Base-by-base conservation (phyloP, 345 rosid genomes). In the Citrus sp. region DNA sequence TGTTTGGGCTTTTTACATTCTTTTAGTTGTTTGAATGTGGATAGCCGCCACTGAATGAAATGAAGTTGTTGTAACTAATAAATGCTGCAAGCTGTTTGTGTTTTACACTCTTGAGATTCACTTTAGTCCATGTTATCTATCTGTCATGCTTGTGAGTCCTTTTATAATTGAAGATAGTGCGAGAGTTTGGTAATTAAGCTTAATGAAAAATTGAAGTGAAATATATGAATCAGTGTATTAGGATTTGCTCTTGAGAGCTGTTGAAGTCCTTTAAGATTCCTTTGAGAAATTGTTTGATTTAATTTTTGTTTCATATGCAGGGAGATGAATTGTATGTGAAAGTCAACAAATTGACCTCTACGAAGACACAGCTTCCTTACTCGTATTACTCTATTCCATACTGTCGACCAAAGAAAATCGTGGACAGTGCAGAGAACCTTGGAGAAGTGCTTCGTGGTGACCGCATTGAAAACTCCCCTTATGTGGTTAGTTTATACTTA, bases 361-460 rank as follows among this genome's bases (percentile, higher is more conserved):
- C 85, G 30, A 95, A 89, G 89, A 95, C 98, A 2, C 98, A 95
- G 84, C 98, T 95, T 80, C 98, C 98, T 24, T 95, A 92, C 80
- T 83, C 98, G 6, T 95, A 82, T 78, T 95, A 95, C 67, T 88
- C 98, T 9, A 91, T 95, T 73, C 95, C 95, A 12, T 88, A 85
- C 68, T 92, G 95, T 74, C 76, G 38, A 42, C 98, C 98, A n/a
- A 56, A 83, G 58, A 87, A 90, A 80, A 95, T 95, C 24, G 80
- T 91, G 25, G 98, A 95, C 84, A 95, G 95, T 79, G 89, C 98
- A 34, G 98, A 95, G 88, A 95, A 95, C 87, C 98, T 95, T 67
- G 98, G 98, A 37, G 98, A 95, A 88, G 98, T 95, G 21, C 98
- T 95, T 68, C 98, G 98, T 9, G 98, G 98, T 67, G 98, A 95